Evolutionary conservation across 2,329 filamentous ascomycete species (phyloP), one percentile per base, ranked within the genome.

Genomic region (Didymella pinodella): DNA sequence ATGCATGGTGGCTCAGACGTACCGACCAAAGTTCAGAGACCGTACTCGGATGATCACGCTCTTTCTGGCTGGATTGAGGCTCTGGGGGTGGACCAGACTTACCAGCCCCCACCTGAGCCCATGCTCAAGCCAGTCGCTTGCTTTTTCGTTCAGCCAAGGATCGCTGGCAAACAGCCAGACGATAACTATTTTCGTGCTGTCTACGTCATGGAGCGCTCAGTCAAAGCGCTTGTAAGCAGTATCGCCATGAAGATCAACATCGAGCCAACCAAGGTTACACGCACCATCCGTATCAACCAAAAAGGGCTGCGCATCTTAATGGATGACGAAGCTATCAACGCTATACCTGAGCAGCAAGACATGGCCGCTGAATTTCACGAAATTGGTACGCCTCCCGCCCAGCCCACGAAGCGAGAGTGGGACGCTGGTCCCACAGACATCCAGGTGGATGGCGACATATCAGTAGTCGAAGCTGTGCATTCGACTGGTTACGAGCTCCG

Each of bases 51-150:
- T 22, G 80, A 86, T 34, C 89, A 89, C 10, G 86, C 85, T 25
- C 80, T 93, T 28, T 90, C 87, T 60, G 90, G 91, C 6, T 97
- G 90, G 88, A 95, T 98, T 63, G 93, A 97, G 74, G 92, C 93
- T 0, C 79, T 97, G 7, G 95, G 92, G 31, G 92, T 98, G n/a
- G 95, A 98, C 74, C 82, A 88, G 16, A 85, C 85, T 2, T 99
- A 98, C 74, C 87, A 89, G 57, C 90, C 95, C 44, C 93, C 93
- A 0, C 80, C 84, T 0, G 91, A 96, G 69, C 86, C 85, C 57
- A 80, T 84, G 8, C 81, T 87, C 20, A 96, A 92, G 75, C 86
- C 88, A 75, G 88, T 96, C 41, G 94, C 94, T 48, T 97, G 93
- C 79, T 93, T 98, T 76, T 98, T 96, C 72, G 80, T 97, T 22